Base-by-base conservation (phyloP, 306 rosid species). In the Carpinus viminea region DNA sequence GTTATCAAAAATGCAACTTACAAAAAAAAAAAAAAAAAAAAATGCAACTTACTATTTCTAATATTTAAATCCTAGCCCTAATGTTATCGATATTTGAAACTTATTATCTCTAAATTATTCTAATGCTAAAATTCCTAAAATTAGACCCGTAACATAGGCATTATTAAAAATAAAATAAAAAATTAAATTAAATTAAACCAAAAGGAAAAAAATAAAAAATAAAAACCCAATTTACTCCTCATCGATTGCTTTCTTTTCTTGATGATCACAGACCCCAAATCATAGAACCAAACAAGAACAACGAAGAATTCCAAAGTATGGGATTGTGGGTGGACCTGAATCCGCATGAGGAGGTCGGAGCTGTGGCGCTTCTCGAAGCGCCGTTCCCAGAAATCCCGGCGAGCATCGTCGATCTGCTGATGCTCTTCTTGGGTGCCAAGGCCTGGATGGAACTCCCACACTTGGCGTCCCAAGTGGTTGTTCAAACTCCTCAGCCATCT, bases 281-380 rank as follows among this genome's bases (percentile, higher is more conserved):
- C 70, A 34, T 7, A 64, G 11, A 36, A 65, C 71, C n/a, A 34
- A 65, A 65, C 45, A 1, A 9, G 20, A 65, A 18, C n/a, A 36
- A 65, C 12, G 16, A 65, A 65, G 13, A 34, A 65, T 31, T 34
- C 38, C 16, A 17, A 4, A 3, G 38, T 15, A 7, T 7, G 46
- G 71, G 31, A 50, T 8, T 2, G 26, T 66, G 51, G 21, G 28
- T 4, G 13, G 1, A 89, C 98, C 94, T 93, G 98, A 80, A 87
- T 43, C 86, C 98, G 98, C 97, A 93, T 88, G 64, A 91, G 90
- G 2, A 89, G 87, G 87, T 93, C 98, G 78, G 93, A 54, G 83
- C 98, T 91, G 78, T 93, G 98, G 75, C 87, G 83, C 59, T 70
- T 77, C 1, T 72, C 61, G 75, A 91, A 90, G 41, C 98, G 96